Percentiles rank a stretch among this genome's conserved stretches.
These are phyloP conservation scores for Verticillium alfalfae DNA, from an alignment of 2,329 filamentous ascomycete species.

Conservation along the genomic window DNA sequence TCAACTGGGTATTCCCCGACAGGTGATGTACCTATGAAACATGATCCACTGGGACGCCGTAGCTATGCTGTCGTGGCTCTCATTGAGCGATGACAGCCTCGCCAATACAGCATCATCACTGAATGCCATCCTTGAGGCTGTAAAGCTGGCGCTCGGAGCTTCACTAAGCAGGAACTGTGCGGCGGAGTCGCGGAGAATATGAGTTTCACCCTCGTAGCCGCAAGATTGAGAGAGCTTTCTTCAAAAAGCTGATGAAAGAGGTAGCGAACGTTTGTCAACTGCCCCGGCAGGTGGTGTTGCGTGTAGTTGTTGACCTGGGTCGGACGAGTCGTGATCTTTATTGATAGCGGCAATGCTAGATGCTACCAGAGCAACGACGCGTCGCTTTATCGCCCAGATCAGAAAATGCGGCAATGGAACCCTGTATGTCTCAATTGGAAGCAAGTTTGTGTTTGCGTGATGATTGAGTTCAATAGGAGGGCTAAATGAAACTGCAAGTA, in stretches of 20 bases:
- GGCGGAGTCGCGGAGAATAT: neutral
- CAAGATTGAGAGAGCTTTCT: neutral
- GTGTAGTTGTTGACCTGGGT: neutral
- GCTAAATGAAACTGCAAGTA: neutral
- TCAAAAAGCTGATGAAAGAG: neutral
- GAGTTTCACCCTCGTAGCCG: neutral
- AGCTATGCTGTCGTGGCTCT: conserved; percentile 95
- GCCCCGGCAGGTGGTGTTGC: neutral
- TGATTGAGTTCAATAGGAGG: neutral
- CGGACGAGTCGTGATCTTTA: neutral
- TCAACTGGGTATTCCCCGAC: neutral
- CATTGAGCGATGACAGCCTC: conserved; percentile 91
- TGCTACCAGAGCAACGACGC: neutral
- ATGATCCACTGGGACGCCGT: conserved; percentile 99
- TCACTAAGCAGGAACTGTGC: neutral
- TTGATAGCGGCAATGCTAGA: neutral
- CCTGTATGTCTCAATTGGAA: neutral
- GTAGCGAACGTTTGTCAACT: neutral
- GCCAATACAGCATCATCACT: conserved; percentile 92
- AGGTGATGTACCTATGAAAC: conserved; percentile 76
- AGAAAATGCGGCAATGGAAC: neutral
- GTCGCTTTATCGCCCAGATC: neutral
- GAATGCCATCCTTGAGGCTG: conserved; percentile 66
- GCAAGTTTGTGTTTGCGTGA: neutral
- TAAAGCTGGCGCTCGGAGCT: neutral